Conservation (phyloP, 2,329 filamentous ascomycete genomes). For the Epicoccum nigrum region DNA sequence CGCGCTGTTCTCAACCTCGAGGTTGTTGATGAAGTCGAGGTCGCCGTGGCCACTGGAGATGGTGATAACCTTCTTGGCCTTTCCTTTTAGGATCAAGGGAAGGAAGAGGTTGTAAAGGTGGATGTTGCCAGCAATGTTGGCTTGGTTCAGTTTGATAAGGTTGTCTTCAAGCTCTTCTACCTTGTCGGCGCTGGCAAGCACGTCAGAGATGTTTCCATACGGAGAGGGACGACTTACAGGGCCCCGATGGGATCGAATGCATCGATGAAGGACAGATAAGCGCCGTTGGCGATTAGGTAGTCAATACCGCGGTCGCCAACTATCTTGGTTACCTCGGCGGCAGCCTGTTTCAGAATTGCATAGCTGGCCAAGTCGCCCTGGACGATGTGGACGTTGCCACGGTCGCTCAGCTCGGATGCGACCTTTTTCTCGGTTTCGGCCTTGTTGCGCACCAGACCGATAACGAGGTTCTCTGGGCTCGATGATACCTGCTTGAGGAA, state of each 20-base stretch:
- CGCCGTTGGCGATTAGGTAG: slow-evolving; percentile 61
- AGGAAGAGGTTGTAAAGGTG: slow-evolving; percentile 61
- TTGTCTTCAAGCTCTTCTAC: slow-evolving; percentile 44
- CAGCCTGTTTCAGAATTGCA: slow-evolving; percentile 27
- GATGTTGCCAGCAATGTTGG: slow-evolving; percentile 61
- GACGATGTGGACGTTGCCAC: slow-evolving; percentile 31
- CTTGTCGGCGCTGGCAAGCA: slow-evolving; percentile 29
- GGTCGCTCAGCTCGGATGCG: slow-evolving; percentile 45
- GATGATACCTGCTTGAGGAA: slow-evolving; percentile 56
- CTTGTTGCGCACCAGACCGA: slow-evolving; percentile 48
- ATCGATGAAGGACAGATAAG: slow-evolving; percentile 38
- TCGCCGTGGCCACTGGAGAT: slow-evolving; percentile 59
- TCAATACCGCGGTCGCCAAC: slow-evolving; percentile 49
- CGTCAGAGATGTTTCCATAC: too few relatives aligned
- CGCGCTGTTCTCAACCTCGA: slow-evolving; percentile 42
- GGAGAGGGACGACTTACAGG: slow-evolving; percentile 43
- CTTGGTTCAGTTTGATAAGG: slow-evolving; percentile 45
- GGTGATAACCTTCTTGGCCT: slow-evolving; percentile 60
- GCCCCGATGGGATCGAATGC: slow-evolving; percentile 43
- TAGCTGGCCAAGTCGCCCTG: slow-evolving; percentile 32
- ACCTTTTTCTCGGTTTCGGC: slow-evolving; percentile 53
- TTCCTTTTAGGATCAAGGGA: slow-evolving; percentile 59
- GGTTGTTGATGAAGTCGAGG: slow-evolving; percentile 49
- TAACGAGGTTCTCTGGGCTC: slow-evolving; percentile 40
- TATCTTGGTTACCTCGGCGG: slow-evolving; percentile 24